Evolutionary conservation across 495 filamentous ascomycete species (phyloP).

Genomic region (Penicillium mononematosum): DNA sequence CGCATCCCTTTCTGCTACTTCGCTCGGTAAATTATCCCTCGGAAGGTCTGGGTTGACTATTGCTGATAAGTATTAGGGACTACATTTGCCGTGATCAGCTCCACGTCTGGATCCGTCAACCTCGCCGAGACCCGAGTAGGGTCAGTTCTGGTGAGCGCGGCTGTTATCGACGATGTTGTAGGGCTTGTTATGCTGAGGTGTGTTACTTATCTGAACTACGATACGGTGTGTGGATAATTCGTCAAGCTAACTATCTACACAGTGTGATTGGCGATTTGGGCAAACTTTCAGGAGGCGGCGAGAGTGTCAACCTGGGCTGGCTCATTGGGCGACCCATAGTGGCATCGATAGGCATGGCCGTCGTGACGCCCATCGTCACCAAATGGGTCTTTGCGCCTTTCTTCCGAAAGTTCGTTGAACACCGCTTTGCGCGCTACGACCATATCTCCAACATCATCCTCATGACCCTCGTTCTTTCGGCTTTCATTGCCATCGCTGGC

Average conservation of each 20-base stretch:
- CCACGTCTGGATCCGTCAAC: conserved; percentile 27
- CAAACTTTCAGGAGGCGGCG: conserved; percentile 23
- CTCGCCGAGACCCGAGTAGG: conserved; percentile 35
- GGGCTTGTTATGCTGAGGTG: conserved; percentile 71
- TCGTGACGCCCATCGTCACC: conserved; percentile 47
- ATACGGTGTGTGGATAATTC: neutral
- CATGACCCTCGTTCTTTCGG: conserved; percentile 45
- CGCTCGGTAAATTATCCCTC: conserved; percentile 24
- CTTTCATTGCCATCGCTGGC: conserved; percentile 50
- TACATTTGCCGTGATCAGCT: conserved; percentile 36
- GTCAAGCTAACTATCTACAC: conserved; percentile 3
- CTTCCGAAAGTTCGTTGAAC: conserved; percentile 33
- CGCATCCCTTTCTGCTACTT: conserved; percentile 35
- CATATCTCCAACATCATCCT: conserved; percentile 37
- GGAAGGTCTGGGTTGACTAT: neutral
- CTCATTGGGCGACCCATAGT: conserved; percentile 54
- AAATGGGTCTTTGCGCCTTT: conserved; percentile 47
- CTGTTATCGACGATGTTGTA: conserved; percentile 81
- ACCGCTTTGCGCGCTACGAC: conserved; percentile 34
- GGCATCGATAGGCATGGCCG: conserved; percentile 55
- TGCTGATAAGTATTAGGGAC: conserved; percentile 22
- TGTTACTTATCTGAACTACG: neutral
- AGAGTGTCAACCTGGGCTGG: conserved; percentile 35
- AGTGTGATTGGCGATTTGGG: conserved; percentile 52
- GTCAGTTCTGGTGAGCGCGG: conserved; percentile 53